Percentiles rank a stretch among this genome's conserved stretches.
phyloP scores from a whole-genome alignment of 345 rosid genomes.

The Hibiscus tridactylites region DNA sequence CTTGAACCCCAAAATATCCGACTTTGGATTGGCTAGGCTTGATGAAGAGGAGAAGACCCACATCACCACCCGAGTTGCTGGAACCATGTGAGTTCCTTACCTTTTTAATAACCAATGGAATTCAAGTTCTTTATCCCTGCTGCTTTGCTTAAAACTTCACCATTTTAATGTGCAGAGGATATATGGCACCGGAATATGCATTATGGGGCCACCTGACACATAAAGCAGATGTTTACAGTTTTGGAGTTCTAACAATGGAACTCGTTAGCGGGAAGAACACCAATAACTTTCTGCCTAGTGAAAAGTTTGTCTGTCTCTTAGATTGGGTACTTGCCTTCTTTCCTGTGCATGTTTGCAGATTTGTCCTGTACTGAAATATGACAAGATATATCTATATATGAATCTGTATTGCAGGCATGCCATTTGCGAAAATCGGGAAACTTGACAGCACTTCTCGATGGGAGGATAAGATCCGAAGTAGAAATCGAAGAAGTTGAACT shows the following conservation, averaged over 20 bases:
- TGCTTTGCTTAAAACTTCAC: background rate
- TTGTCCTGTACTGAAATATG: background rate
- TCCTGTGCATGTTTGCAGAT: background rate
- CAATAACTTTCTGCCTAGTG: slow-evolving; percentile 32
- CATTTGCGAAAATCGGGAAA: slow-evolving; percentile 30
- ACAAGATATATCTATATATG: background rate
- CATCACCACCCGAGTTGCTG: slow-evolving; percentile 55
- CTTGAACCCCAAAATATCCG: slow-evolving; percentile 52
- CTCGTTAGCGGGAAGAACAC: slow-evolving; percentile 42
- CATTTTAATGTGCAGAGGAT: slow-evolving; percentile 26
- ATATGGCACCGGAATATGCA: slow-evolving; percentile 68
- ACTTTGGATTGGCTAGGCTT: slow-evolving; percentile 57
- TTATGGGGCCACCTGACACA: slow-evolving; percentile 46
- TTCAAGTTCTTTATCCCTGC: background rate
- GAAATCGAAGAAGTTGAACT: slow-evolving; percentile 29
- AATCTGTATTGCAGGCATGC: slow-evolving; percentile 29
- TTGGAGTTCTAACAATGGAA: slow-evolving; percentile 48
- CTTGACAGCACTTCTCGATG: slow-evolving; percentile 38
- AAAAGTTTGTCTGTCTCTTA: slow-evolving; percentile 33
- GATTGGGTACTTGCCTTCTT: slow-evolving; percentile 39
- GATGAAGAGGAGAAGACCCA: slow-evolving; percentile 46
- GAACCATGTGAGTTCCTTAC: slow-evolving; percentile 36
- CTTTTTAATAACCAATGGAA: background rate
- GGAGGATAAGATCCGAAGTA: slow-evolving; percentile 28
- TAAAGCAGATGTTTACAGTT: slow-evolving; percentile 65